Evolutionary conservation across 164 flowering plant species (phyloP), one percentile per base, ranked within the genome.

Genomic region (Paratinospora sagittata): DNA sequence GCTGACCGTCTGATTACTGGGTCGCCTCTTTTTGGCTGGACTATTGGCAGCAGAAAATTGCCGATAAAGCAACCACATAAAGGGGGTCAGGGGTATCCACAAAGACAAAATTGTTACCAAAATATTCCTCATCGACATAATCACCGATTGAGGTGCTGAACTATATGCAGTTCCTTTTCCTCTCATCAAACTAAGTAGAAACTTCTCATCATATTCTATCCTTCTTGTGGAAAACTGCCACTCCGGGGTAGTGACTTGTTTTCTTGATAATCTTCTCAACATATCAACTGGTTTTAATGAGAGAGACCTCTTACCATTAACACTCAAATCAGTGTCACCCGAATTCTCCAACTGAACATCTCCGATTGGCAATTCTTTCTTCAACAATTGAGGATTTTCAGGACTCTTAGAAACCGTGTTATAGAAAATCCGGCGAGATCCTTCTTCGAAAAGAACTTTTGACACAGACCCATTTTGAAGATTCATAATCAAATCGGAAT

Each of bases 41-140:
- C 92, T 89, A 80, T 86, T 91, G 57, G 88, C 83, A 74, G 88
- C 84, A 75, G 92, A 87, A 72, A 91, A 85, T 79, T 95, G 97
- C 26, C 97, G 93, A 74, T 91, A 87, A 23, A 91, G 86, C 78
- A 92, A 85, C 97, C 97, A 95, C 98, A 95, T 92, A 27, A 95
- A 75, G 72, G 97, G 99, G 68, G 87, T 80, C 63, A 95, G 80
- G 21, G 99, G 99, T 76, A 95, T 86, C 99, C 99, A 91, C 58
- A 95, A 68, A 21, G 95, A 77, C 70, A 95, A 77, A 36, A 90
- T 73, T n/a, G 97, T 91, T 45, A 92, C 78, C 81, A 95, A 68
- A 66, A 85, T 78, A 79, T 72, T 84, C 76, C 95, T 90, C 78
- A 90, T 69, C 14, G 92, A 80, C 80, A 72, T 72, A 10, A 95